Evolutionary conservation across 2,329 filamentous ascomycete species (phyloP), one percentile per base, ranked within the genome.

Genomic region (Fusarium siculi): DNA sequence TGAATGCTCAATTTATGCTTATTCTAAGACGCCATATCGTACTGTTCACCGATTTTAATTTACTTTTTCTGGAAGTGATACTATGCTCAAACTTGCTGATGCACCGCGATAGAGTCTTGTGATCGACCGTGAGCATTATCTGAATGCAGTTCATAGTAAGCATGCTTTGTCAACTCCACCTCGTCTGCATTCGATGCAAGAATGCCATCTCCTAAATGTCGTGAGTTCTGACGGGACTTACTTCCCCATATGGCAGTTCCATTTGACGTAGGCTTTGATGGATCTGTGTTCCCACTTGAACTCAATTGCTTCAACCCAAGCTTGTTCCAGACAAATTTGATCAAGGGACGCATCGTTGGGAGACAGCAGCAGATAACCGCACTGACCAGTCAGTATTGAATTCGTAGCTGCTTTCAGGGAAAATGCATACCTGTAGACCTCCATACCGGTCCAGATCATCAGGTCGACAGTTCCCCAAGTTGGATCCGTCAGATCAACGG

Each of bases 331-430:
- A 47, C 10, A 4, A 63, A 44, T 11, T 53, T 67, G 32, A 58
- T 9, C 2, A 67, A 3, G 0, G 64, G 60, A 1, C 32, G 23
- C 25, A 67, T 4, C 0, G 60, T 67, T 4, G 52, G 60, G 3
- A 67, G 64, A 9, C 52, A 65, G 5, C 52, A 67, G 1, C 60
- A 58, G 1, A 65, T 65, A 4, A 65, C 64, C 4, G 64, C 60
- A 28, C 60, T 63, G 4, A 19, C 3, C n/a, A 5, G 7, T 50
- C 30, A 34, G n/a, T 9, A 50, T 10, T 9, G 2, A 8, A 3
- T 7, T 1, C 16, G 39, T 4, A 43, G 21, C 7, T 1, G 7
- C 2, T 3, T 5, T 0, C 7, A 7, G 3, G 3, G 3, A 16
- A 1, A 4, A 7, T 3, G 8, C 10, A 2, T 50, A 59, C 61